Percentiles rank a stretch among this genome's conserved stretches.
Conservation (phyloP, 768 basidiomycete genomes). For the Terana coerulea region DNA sequence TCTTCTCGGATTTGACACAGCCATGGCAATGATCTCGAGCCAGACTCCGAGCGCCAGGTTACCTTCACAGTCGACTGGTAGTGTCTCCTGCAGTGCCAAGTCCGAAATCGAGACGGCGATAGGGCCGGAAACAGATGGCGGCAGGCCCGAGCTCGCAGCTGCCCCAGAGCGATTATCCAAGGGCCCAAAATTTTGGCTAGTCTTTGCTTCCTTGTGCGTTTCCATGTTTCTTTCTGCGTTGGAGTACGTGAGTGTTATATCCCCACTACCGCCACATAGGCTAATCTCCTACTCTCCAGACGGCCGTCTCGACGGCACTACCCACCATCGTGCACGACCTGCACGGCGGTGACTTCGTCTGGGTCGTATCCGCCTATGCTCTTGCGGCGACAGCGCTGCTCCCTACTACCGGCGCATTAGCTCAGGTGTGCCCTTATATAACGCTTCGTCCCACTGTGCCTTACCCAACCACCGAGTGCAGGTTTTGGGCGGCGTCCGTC, state of each 20-base stretch:
- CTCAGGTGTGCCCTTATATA: conserved; percentile 10
- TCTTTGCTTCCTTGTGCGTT: conserved; percentile 3
- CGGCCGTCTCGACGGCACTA: conserved; percentile 20
- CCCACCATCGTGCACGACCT: conserved; percentile 13
- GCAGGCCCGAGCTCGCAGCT: no score
- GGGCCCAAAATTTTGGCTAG: conserved; percentile 8
- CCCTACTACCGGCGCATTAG: conserved; percentile 28
- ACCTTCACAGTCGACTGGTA: no score
- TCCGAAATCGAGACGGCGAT: no score
- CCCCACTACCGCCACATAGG: no score
- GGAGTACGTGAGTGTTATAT: conserved; percentile 9
- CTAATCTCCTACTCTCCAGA: conserved; percentile 8
- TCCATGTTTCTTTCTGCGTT: conserved; percentile 9
- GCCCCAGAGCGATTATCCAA: no score
- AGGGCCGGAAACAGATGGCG: no score
- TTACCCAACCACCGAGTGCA: neutral
- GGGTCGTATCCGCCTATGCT: conserved; percentile 29
- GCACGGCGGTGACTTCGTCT: conserved; percentile 15
- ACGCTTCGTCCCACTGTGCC: neutral
- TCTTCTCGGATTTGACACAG: no score
- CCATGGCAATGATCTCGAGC: no score
- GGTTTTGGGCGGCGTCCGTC: conserved; percentile 30
- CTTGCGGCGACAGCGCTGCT: conserved; percentile 31
- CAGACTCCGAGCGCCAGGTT: no score
- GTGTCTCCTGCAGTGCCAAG: no score